A percentile compares a stretch with the other conserved stretches of the same genome.
Evolutionary conservation across 2,329 filamentous ascomycete genomes (phyloP).

Genomic region (Hymenoscyphus linearis): DNA sequence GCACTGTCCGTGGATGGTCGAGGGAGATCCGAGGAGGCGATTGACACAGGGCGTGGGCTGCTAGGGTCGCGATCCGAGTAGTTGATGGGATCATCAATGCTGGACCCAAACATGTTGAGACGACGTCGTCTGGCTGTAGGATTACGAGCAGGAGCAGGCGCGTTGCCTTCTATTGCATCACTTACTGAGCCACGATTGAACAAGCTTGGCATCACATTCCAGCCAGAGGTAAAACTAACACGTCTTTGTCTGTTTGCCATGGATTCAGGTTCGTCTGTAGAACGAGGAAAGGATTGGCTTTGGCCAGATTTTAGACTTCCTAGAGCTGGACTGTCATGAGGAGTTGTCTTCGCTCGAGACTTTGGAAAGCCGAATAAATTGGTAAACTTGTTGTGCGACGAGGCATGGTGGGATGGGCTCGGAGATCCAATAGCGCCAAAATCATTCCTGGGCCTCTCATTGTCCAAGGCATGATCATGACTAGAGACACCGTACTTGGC

Average conservation of each 20-base stretch:
- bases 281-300: conserved; percentile 70
- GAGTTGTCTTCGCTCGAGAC: conserved; percentile 53
- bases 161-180: conserved; percentile 28
- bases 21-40: conserved; percentile 65
- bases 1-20: conserved; percentile 74
- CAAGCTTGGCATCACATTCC: conserved; percentile 39
- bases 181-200: conserved; percentile 30
- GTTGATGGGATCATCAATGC: conserved; percentile 38
- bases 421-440: conserved; percentile 30
- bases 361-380: conserved; percentile 56
- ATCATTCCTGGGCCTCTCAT: conserved; percentile 23
- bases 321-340: conserved; percentile 57
- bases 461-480: conserved; percentile 24
- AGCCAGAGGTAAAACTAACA: conserved; percentile 52
- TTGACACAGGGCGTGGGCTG: conserved; percentile 62
- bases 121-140: conserved; percentile 20
- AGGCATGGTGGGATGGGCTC: conserved; percentile 35
- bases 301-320: conserved; percentile 67
- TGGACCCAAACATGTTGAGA: conserved; percentile 45
- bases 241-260: conserved; percentile 47
- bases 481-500: conserved; percentile 41
- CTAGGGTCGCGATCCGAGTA: conserved; percentile 51
- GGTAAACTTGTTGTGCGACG: conserved; percentile 38
- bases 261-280: conserved; percentile 50
- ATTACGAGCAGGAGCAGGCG: conserved; percentile 29